Evolutionary conservation across 257 asterid species (phyloP).

Genomic region (Paraleonurus japonicus): DNA sequence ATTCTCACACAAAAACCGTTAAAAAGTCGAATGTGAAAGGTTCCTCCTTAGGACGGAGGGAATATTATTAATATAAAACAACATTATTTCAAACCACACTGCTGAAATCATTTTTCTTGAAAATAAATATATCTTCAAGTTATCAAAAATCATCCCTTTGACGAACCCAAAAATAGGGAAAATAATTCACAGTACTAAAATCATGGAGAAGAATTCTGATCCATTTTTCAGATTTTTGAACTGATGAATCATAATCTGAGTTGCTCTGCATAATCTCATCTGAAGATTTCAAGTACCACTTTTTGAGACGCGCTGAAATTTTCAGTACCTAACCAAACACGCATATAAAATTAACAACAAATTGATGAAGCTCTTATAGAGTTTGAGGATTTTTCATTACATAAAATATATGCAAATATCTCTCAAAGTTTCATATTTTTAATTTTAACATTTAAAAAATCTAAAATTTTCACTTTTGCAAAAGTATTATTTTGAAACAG

Average conservation of each 20-base stretch:
- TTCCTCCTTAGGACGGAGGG: no score
- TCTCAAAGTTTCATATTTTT: no score
- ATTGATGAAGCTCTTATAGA: no score
- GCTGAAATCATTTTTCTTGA: neutral
- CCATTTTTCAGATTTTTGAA: neutral
- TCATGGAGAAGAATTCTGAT: neutral
- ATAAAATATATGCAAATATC: no score
- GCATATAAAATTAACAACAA: neutral
- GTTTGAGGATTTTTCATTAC: no score
- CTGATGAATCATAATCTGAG: neutral
- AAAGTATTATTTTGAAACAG: no score
- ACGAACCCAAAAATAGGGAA: neutral
- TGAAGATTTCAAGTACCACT: slow-evolving; percentile 44
- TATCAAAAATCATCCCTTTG: neutral
- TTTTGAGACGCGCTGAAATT: slow-evolving; percentile 27
- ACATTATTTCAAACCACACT: no score
- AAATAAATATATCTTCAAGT: neutral
- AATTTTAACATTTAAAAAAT: no score
- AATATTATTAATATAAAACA: no score
- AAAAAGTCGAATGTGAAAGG: no score
- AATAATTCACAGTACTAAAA: neutral
- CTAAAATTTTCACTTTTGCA: no score
- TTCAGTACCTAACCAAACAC: slow-evolving; percentile 10
- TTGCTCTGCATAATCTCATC: slow-evolving; percentile 24
- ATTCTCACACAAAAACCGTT: no score